Conservation (phyloP, 345 rosid species). For the Eutrema japonicum region DNA sequence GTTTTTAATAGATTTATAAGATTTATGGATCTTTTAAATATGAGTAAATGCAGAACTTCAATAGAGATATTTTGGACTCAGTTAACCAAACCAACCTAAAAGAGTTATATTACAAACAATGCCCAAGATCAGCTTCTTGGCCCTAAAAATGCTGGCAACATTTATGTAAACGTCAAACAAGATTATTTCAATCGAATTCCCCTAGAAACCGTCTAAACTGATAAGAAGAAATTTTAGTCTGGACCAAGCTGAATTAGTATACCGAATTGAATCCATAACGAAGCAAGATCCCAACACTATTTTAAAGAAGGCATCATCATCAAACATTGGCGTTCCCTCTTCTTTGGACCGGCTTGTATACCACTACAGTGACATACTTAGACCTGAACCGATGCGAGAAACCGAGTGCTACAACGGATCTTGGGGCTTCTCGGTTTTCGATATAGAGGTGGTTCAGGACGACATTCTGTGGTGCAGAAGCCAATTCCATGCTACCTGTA, state of each 20-base stretch:
- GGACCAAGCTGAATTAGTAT: conserved; percentile 19
- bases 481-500: conserved; percentile 53
- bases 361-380: conserved; percentile 88
- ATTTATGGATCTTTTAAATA: background rate
- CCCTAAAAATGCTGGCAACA: conserved; percentile 21
- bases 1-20: background rate
- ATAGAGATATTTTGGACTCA: background rate
- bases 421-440: conserved; percentile 80
- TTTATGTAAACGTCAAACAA: conserved; percentile 20
- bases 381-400: conserved; percentile 89
- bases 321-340: conserved; percentile 62
- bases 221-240: background rate
- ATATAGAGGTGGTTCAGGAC: conserved; percentile 90
- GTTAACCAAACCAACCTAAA: conserved; percentile 16
- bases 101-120: conserved; percentile 20
- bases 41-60: background rate
- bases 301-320: conserved; percentile 24
- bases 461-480: conserved; percentile 66
- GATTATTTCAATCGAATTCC: conserved; percentile 23
- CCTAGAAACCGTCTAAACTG: conserved; percentile 31
- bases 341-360: conserved; percentile 86
- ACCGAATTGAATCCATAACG: conserved; percentile 20
- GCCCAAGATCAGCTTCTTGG: background rate
- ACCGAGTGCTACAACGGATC: conserved; percentile 92
- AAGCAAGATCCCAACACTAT: conserved; percentile 21